Percentiles rank a stretch among this genome's conserved stretches.
Conservation (phyloP, 2,329 filamentous ascomycete species). For the Arthrobotrys iridis region DNA sequence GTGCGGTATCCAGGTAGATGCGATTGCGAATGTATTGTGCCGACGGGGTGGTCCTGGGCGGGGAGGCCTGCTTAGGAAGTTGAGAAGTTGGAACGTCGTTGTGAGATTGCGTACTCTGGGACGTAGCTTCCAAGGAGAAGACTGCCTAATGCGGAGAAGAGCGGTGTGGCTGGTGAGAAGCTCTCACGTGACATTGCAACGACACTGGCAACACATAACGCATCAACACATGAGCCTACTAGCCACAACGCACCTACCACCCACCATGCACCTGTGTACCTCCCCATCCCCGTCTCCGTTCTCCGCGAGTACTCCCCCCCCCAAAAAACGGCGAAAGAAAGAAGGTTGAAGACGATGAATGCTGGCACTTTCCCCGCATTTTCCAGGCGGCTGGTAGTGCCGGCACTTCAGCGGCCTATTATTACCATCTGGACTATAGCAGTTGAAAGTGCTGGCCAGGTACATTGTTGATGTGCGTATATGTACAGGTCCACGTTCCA, state of each 20-base stretch:
- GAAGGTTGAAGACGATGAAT: slow-evolving; percentile 14
- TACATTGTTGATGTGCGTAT: slow-evolving; percentile 16
- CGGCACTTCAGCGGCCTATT: slow-evolving; percentile 50
- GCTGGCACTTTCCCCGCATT: slow-evolving; percentile 51
- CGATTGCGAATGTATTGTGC: slow-evolving; percentile 11
- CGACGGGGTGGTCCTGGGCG: neutral
- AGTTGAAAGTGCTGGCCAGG: slow-evolving; percentile 11
- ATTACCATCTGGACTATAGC: slow-evolving; percentile 51
- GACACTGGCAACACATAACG: neutral
- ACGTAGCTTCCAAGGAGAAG: slow-evolving; percentile 38
- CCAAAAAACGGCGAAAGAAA: slow-evolving; percentile 5
- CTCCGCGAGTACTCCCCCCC: slow-evolving; percentile 31
- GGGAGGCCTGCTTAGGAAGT: neutral
- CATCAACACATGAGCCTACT: slow-evolving; percentile 25
- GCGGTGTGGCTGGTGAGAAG: slow-evolving; percentile 30
- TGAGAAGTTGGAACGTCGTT: slow-evolving; percentile 30
- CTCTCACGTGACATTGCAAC: slow-evolving; percentile 17
- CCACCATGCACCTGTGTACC: neutral
- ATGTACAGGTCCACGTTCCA: slow-evolving; percentile 30
- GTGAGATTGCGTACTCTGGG: slow-evolving; percentile 30
- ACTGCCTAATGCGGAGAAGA: slow-evolving; percentile 28
- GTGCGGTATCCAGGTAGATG: neutral
- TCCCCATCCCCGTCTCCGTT: slow-evolving; percentile 52
- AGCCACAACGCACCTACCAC: slow-evolving; percentile 22
- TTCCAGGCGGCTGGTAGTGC: slow-evolving; percentile 52